A percentile compares a stretch with the other conserved stretches of the same genome.
Conservation (phyloP, 257 asterid genomes). For the Nicotiana otophora region DNA sequence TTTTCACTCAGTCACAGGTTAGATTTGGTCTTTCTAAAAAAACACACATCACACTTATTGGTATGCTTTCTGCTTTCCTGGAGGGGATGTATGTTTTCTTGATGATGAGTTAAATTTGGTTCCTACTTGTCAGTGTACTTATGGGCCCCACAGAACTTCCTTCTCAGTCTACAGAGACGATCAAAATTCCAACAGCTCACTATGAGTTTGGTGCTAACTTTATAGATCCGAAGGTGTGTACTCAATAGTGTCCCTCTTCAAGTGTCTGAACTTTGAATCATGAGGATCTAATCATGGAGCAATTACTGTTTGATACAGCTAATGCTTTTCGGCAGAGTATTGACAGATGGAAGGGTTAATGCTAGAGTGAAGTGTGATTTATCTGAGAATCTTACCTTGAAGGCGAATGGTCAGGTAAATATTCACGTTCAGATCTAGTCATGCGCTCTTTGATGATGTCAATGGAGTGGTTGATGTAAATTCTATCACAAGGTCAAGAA, state of each 20-base stretch:
- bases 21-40: neutral
- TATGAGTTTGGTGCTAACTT: slow-evolving; percentile 96
- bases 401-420: slow-evolving; percentile 84
- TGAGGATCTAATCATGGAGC: slow-evolving; percentile 10
- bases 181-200: slow-evolving; percentile 77
- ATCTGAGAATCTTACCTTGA: slow-evolving; percentile 75
- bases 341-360: slow-evolving; percentile 85
- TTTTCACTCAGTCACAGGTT: slow-evolving; percentile 95
- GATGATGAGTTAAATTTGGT: neutral
- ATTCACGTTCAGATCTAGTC: neutral
- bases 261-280: neutral
- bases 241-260: neutral
- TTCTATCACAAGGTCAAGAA: neutral
- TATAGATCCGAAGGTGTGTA: slow-evolving; percentile 72
- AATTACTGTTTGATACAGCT: slow-evolving; percentile 43
- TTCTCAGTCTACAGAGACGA: slow-evolving; percentile 72
- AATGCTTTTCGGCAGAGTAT: slow-evolving; percentile 80
- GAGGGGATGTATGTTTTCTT: neutral
- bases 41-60: neutral
- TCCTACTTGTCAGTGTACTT: slow-evolving; percentile 48
- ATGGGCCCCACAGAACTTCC: slow-evolving; percentile 96
- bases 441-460: neutral
- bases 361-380: slow-evolving; percentile 89
- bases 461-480: neutral
- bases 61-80: neutral